Percentiles rank a stretch among this genome's conserved stretches.
Evolutionary conservation across 257 asterid genomes (phyloP).

Genomic region (Solanum gracilifrons): DNA sequence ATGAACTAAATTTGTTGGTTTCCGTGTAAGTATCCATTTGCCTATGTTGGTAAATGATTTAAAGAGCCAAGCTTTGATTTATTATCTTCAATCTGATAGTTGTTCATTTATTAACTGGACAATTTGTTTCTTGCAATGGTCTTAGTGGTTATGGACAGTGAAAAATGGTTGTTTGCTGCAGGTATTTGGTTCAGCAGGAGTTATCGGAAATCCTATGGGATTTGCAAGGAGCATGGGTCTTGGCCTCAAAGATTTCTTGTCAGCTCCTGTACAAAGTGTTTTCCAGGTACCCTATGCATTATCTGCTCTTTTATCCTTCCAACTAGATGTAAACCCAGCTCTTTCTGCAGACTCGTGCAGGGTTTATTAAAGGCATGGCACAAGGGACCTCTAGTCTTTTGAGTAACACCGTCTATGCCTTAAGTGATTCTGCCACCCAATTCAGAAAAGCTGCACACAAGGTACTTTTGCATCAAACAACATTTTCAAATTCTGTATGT

Average conservation of each 20-base stretch:
- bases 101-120: background rate
- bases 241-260: conserved; percentile 86
- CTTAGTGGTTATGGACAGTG: background rate
- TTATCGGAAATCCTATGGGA: conserved; percentile 93
- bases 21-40: background rate
- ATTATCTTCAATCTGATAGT: background rate
- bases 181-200: conserved; percentile 99
- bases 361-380: conserved; percentile 90
- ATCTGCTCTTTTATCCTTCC: background rate
- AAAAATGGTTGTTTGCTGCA: conserved; percentile 14
- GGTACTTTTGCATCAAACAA: conserved; percentile 25
- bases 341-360: conserved; percentile 79
- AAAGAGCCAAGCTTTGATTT: background rate
- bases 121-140: background rate
- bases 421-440: conserved; percentile 96
- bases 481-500: background rate
- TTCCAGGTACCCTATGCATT: conserved; percentile 44
- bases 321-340: background rate
- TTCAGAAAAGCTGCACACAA: conserved; percentile 95
- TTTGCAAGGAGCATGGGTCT: conserved; percentile 88
- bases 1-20: background rate
- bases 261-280: conserved; percentile 80
- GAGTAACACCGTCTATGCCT: conserved; percentile 86
- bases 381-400: conserved; percentile 93
- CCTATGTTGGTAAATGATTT: background rate